Conservation (phyloP, 192 early-diverging fungal genomes). For the Umbelopsis sp. region DNA sequence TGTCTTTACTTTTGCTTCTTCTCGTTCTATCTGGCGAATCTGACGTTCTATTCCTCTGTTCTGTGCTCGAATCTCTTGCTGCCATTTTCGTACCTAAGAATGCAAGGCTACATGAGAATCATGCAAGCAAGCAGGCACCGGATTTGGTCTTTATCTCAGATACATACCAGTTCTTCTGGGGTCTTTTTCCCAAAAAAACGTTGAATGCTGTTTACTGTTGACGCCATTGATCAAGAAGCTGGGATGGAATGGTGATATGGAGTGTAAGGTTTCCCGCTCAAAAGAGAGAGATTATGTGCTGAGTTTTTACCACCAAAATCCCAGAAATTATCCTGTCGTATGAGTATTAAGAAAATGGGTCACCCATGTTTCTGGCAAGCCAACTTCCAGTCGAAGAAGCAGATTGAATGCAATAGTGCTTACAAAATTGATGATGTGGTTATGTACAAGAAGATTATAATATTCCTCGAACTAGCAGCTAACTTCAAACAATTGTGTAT, state of each 20-base stretch:
- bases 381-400: too few relatives aligned
- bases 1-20: constrained; percentile 82
- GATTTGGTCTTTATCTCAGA: background rate
- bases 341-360: too few relatives aligned
- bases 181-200: constrained; percentile 63
- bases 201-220: constrained; percentile 40
- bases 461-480: too few relatives aligned
- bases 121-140: background rate
- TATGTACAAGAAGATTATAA: too few relatives aligned
- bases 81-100: constrained; percentile 93
- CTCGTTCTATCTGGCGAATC: constrained; percentile 73
- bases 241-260: background rate
- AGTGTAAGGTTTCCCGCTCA: background rate
- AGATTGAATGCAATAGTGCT: too few relatives aligned
- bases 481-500: too few relatives aligned
- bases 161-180: constrained; percentile 57
- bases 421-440: background rate
- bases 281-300: background rate
- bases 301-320: too few relatives aligned
- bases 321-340: too few relatives aligned
- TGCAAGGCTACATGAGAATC: background rate
- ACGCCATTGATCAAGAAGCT: constrained; percentile 12
- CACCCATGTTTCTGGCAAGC: too few relatives aligned
- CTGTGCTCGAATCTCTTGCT: constrained; percentile 75
- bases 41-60: constrained; percentile 88